These are phyloP conservation scores for Discostella stelligera DNA, from an alignment of 352 stramenopile species.

Conservation along the genomic window DNA sequence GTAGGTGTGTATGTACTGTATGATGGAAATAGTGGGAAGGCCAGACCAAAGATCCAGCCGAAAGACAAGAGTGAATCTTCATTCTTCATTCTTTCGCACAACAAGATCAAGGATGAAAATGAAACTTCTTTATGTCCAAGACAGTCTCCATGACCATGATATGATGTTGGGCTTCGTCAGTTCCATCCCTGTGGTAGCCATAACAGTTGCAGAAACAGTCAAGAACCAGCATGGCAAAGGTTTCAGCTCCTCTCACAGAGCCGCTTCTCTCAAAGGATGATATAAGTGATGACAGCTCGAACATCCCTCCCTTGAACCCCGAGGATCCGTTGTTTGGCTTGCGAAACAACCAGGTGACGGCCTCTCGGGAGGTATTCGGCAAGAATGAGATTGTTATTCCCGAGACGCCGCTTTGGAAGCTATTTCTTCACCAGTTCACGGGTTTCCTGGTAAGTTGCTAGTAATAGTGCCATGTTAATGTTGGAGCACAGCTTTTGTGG, in stretches of 20 bases:
- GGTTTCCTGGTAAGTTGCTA: slow-evolving; percentile 25
- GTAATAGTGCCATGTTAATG: neutral
- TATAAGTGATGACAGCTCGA: neutral
- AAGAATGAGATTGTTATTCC: slow-evolving; percentile 41
- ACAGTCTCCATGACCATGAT: too few species aligned
- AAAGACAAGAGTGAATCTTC: too few species aligned
- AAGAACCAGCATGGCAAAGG: neutral
- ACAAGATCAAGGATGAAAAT: too few species aligned
- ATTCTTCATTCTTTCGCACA: too few species aligned
- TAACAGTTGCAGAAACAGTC: too few species aligned
- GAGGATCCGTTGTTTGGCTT: slow-evolving; percentile 40
- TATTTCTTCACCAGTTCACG: slow-evolving; percentile 46
- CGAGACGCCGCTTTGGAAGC: slow-evolving; percentile 34
- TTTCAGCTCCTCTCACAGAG: neutral
- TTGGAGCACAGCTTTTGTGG: neutral
- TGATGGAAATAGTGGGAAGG: too few species aligned
- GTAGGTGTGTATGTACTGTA: too few species aligned
- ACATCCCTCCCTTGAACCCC: slow-evolving; percentile 29
- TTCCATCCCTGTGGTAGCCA: too few species aligned
- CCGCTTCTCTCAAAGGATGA: neutral
- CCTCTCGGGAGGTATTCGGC: slow-evolving; percentile 17
- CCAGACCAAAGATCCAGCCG: too few species aligned
- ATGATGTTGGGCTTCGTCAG: too few species aligned
- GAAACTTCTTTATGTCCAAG: neutral
- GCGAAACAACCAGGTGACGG: slow-evolving; percentile 14